Percentiles rank a stretch among this genome's conserved stretches.
Conservation (phyloP, 345 rosid genomes). For the Laguncularia racemosa region DNA sequence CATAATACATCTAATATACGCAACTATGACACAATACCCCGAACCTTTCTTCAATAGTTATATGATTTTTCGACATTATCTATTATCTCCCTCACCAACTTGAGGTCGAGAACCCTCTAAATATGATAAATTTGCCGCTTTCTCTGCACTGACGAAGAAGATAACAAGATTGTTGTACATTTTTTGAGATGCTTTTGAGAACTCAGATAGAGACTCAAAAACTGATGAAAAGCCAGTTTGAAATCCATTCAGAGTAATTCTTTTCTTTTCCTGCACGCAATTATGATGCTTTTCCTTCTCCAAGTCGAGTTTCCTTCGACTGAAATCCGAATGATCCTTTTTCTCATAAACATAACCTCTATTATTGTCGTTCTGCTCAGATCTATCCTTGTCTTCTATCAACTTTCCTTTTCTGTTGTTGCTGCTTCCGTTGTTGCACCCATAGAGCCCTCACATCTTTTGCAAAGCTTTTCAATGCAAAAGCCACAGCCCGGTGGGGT, state of each 20-base stretch:
- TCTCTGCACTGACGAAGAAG: constrained; percentile 21
- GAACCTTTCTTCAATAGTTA: not conserved
- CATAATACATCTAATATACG: constrained; percentile 26
- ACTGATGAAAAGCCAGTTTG: constrained; percentile 42
- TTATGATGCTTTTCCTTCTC: constrained; percentile 52
- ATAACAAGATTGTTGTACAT: constrained; percentile 43
- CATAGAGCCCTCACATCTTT: constrained; percentile 50
- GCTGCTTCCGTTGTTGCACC: constrained; percentile 62
- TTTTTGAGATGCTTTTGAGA: constrained; percentile 41
- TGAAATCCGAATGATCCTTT: constrained; percentile 44
- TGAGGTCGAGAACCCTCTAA: constrained; percentile 24
- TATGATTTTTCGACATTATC: constrained; percentile 13
- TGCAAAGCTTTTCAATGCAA: constrained; percentile 53
- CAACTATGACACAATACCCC: constrained; percentile 2
- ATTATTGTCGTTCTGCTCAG: constrained; percentile 20
- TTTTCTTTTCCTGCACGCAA: constrained; percentile 45
- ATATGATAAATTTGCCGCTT: constrained; percentile 20
- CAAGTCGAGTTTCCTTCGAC: constrained; percentile 32
- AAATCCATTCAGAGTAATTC: constrained; percentile 46
- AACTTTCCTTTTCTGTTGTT: constrained; percentile 56
- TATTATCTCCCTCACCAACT: constrained; percentile 29
- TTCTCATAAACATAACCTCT: constrained; percentile 23
- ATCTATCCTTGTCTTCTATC: constrained; percentile 17
- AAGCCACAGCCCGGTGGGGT: constrained; percentile 37
- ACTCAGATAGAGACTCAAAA: constrained; percentile 41